These are phyloP conservation scores for Dioscorea alata DNA, from an alignment of 106 monocot genomes.

Conservation along the genomic window DNA sequence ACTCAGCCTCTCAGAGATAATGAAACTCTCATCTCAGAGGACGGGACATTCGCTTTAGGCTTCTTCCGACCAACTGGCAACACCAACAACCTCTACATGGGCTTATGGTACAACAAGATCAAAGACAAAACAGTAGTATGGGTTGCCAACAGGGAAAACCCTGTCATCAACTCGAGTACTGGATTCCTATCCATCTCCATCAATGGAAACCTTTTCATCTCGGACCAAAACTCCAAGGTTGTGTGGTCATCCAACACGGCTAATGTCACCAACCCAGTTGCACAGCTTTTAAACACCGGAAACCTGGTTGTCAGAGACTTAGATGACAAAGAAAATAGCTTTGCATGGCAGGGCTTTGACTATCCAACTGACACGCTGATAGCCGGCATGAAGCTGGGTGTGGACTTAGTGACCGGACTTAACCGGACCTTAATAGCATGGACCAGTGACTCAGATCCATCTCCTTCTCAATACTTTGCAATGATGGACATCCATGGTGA, in stretches of 20 bases:
- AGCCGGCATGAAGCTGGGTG: slow-evolving; percentile 35
- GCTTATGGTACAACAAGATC: slow-evolving; percentile 35
- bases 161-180: not conserved
- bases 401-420: slow-evolving; percentile 6
- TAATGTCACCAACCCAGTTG: not conserved
- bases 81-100: slow-evolving; percentile 15
- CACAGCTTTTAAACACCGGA: slow-evolving; percentile 15
- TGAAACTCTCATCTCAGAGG: slow-evolving; percentile 14
- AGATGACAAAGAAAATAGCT: no score
- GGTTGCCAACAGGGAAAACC: slow-evolving; percentile 38
- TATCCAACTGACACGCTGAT: slow-evolving; percentile 32
- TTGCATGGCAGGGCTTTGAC: slow-evolving; percentile 56
- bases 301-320: slow-evolving; percentile 11
- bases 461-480: slow-evolving; percentile 27
- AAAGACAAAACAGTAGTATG: slow-evolving; percentile 20
- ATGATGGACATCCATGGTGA: slow-evolving; percentile 20
- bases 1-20: slow-evolving; percentile 1
- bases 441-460: slow-evolving; percentile 34
- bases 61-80: slow-evolving; percentile 23
- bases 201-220: not conserved
- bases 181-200: slow-evolving; percentile 9
- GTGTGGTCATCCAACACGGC: not conserved
- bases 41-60: slow-evolving; percentile 14
- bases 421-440: slow-evolving; percentile 36
- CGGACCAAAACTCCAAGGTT: not conserved